Evolutionary conservation across 2,329 filamentous ascomycete genomes (phyloP), one percentile per base, ranked within the genome.

Genomic region (Colletotrichum limetticola): DNA sequence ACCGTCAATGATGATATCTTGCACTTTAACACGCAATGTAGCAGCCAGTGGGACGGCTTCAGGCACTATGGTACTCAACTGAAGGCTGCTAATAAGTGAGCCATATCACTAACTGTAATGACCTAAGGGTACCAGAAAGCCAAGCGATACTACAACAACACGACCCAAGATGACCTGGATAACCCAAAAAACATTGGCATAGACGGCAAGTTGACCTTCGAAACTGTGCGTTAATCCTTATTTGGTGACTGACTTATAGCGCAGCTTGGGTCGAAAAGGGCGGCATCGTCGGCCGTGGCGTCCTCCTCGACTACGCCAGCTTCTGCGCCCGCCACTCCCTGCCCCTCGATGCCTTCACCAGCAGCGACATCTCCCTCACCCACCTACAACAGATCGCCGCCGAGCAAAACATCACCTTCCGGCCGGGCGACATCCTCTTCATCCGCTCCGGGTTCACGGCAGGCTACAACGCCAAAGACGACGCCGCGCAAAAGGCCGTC

Each of bases 361-460:
- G 84, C 1, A 83, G 90, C 77, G 83, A 85, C 35, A 91, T 92
- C 78, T 78, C 78, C 52, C 76, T 78, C 4, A 8, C 12, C 8
- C 71, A 74, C 28, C 62, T 75, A 12, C 32, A 46, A n/a, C 60
- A 58, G 49, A 52, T 70, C 16, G 85, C 86, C 1, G 75, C 79
- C 8, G 82, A 85, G 66, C 82, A 81, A 60, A 80, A 82, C 5
- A 81, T 87, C n/a, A 81, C 78, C 0, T 87, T 89, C 60, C 81
- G 82, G 55, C 81, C 79, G 2, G 88, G 88, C 2, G 88, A 90
- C 67, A 85, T 90, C n/a, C 80, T 90, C 7, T 84, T 90, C 68
- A 62, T 85, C n/a, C 80, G 82, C 42, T 78, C 77, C 9, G 83
- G 84, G n/a, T 81, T 78, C 63, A 79, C 79, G 3, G 74, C 69